Conservation (phyloP, 345 rosid genomes). For the Abelmoschus esculentus region DNA sequence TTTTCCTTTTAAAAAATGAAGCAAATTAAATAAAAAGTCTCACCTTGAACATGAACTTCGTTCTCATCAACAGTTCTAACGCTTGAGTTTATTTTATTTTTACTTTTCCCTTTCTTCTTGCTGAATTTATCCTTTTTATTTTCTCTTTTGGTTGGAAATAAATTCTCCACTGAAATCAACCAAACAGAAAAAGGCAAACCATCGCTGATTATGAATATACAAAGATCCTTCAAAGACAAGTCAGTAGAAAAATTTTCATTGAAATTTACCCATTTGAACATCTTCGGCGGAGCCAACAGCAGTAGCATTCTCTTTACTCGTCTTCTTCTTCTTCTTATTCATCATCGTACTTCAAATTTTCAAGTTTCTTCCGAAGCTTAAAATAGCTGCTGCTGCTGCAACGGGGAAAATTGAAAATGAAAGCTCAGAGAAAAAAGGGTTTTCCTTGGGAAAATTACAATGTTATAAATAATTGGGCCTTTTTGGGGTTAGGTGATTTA, state of each 20-base stretch:
- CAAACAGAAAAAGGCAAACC: neutral
- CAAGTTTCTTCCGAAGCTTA: neutral
- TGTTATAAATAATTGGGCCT: neutral
- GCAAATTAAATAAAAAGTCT: neutral
- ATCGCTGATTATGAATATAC: neutral
- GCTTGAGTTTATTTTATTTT: slow-evolving; percentile 10
- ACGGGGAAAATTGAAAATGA: neutral
- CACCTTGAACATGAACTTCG: slow-evolving; percentile 16
- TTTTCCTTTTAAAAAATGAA: neutral
- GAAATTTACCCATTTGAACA: neutral
- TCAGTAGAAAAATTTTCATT: neutral
- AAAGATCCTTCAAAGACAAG: neutral
- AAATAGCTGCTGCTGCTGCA: neutral
- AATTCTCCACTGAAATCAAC: slow-evolving; percentile 15
- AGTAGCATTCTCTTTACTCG: neutral
- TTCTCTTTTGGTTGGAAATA: neutral
- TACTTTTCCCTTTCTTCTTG: slow-evolving; percentile 20
- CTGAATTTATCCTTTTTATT: slow-evolving; percentile 21
- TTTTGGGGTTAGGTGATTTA: neutral
- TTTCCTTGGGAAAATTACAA: no score
- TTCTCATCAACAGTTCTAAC: neutral
- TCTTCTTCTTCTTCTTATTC: neutral
- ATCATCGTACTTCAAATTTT: neutral
- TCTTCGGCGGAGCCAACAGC: neutral
- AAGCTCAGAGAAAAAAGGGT: neutral